These are phyloP conservation scores for Puccinellia tenuiflora DNA, from an alignment of 176 grass and related monocot species.

Conservation along the genomic window DNA sequence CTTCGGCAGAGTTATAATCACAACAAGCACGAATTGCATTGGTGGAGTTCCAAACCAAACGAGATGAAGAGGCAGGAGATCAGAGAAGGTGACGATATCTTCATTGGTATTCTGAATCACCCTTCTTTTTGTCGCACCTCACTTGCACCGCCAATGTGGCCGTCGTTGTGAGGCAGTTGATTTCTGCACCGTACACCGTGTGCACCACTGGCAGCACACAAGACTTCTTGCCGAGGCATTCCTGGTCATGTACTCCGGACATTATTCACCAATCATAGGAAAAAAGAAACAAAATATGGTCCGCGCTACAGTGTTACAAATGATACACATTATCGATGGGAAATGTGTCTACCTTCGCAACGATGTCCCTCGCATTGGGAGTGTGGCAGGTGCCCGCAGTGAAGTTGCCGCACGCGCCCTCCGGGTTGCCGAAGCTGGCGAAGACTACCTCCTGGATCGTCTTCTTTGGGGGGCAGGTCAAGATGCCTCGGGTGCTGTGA, in stretches of 20 bases:
- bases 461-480: conserved; percentile 53
- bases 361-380: no score
- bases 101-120: background rate
- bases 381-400: no score
- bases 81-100: background rate
- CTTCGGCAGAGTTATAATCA: background rate
- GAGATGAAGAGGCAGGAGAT: background rate
- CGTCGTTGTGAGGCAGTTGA: conserved; percentile 48
- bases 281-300: no score
- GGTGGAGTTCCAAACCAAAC: conserved; percentile 12
- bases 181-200: no score
- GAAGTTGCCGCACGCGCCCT: no score
- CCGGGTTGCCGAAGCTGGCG: conserved; percentile 80
- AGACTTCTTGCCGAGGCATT: no score
- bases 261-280: no score
- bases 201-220: no score
- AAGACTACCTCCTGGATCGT: conserved; percentile 62
- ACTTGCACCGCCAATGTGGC: conserved; percentile 64
- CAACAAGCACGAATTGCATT: background rate
- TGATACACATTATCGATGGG: no score
- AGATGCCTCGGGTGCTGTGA: conserved; percentile 33
- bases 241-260: no score
- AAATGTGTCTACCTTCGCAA: no score
- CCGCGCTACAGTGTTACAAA: no score
- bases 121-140: conserved; percentile 47